Conservation (phyloP, 371 early-diverging fungal genomes). For the Mucor saturninus region DNA sequence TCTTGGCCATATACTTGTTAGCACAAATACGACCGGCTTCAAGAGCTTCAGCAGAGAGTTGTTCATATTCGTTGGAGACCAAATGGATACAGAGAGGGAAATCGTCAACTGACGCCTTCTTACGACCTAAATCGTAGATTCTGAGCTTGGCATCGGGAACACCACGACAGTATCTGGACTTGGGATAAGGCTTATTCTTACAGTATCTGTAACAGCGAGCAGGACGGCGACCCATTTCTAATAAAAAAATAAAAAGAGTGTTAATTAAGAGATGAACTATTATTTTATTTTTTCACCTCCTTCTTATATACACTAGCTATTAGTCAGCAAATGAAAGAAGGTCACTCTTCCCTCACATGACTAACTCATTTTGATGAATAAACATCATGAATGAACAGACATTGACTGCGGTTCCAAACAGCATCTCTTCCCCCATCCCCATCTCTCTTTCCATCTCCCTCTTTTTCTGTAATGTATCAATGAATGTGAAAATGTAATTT, state of each 20-base stretch:
- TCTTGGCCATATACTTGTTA: conserved; percentile 99
- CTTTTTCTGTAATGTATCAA: too few relatives aligned
- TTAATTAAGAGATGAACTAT: not conserved
- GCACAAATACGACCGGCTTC: conserved; percentile 99
- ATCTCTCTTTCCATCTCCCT: not conserved
- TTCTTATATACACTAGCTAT: not conserved
- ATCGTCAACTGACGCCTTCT: conserved; percentile 98
- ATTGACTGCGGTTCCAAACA: too few relatives aligned
- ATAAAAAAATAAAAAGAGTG: not conserved
- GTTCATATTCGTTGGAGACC: conserved; percentile 98
- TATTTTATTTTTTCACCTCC: too few relatives aligned
- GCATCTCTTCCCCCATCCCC: not conserved
- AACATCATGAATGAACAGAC: too few relatives aligned
- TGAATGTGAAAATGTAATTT: too few relatives aligned
- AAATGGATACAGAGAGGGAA: conserved; percentile 98
- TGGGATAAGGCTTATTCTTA: conserved; percentile 99
- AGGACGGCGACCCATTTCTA: conserved; percentile 92
- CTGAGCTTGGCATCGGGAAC: conserved; percentile 99
- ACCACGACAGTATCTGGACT: conserved; percentile 99
- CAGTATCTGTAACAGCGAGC: conserved; percentile 99
- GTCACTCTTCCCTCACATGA: not conserved
- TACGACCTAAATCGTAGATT: conserved; percentile 99
- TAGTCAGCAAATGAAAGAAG: not conserved
- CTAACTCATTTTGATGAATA: not conserved
- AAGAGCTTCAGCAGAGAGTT: conserved; percentile 98